Evolutionary conservation across 2,329 filamentous ascomycete genomes (phyloP).

Genomic region (Fusarium temperatum): DNA sequence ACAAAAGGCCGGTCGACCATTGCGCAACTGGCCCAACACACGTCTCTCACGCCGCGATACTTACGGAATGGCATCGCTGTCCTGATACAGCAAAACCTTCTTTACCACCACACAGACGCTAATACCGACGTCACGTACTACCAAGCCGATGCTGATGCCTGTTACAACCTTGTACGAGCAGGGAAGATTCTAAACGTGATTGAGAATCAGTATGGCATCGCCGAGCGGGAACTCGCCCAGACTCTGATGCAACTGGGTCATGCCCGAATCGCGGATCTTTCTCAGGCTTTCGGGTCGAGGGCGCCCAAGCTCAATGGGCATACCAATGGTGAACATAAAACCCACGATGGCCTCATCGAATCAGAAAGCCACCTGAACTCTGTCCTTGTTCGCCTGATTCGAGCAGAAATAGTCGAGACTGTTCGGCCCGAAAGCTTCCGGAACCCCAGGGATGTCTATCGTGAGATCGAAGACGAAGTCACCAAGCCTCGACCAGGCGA

Average conservation of each 20-base stretch:
- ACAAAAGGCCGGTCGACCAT: constrained; percentile 81
- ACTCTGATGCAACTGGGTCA: constrained; percentile 81
- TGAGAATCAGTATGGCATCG: constrained; percentile 76
- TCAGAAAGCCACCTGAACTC: constrained; percentile 60
- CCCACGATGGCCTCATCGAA: constrained; percentile 50
- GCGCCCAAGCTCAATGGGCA: constrained; percentile 48
- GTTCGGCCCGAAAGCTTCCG: constrained; percentile 66
- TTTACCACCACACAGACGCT: constrained; percentile 75
- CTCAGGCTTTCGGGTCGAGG: constrained; percentile 65
- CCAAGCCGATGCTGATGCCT: constrained; percentile 81
- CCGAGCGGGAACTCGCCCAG: constrained; percentile 77
- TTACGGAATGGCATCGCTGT: constrained; percentile 84
- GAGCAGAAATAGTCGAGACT: constrained; percentile 73
- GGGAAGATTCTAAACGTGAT: constrained; percentile 84
- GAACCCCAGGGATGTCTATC: constrained; percentile 67
- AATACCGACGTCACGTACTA: constrained; percentile 76
- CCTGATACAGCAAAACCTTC: constrained; percentile 87
- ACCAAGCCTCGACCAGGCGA: constrained; percentile 58
- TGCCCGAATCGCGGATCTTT: constrained; percentile 74
- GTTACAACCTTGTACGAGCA: constrained; percentile 82
- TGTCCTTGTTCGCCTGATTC: constrained; percentile 64
- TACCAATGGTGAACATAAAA: constrained; percentile 47
- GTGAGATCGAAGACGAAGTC: constrained; percentile 70
- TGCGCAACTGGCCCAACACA: constrained; percentile 73
- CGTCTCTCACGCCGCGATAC: constrained; percentile 76